Evolutionary conservation across 495 filamentous ascomycete species (phyloP).

Genomic region (Aspergillus avenaceus): DNA sequence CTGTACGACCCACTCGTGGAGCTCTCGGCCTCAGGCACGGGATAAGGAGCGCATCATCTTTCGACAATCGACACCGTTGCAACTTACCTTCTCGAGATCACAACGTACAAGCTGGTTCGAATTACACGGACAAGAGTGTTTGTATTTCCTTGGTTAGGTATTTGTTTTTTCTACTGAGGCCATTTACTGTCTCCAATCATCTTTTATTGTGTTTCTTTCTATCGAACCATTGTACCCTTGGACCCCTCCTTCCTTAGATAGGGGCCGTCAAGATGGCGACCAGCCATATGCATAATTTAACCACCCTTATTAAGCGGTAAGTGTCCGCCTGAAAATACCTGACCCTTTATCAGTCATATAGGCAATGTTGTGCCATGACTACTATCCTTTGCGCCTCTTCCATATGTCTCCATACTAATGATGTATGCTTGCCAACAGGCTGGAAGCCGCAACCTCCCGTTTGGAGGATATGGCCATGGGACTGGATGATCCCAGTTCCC

Average conservation of each 20-base stretch:
- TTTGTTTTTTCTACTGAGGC: no score
- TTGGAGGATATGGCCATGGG: slow-evolving; percentile 92
- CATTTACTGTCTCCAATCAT: no score
- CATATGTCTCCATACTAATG: slow-evolving; percentile 21
- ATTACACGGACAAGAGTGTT: not conserved
- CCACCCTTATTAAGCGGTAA: slow-evolving; percentile 97
- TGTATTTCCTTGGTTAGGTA: no score
- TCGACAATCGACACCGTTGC: slow-evolving; percentile 15
- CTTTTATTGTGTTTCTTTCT: not conserved
- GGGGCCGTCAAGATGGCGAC: slow-evolving; percentile 42
- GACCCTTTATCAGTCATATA: slow-evolving; percentile 1
- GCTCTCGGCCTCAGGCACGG: slow-evolving; percentile 16
- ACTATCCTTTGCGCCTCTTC: not conserved
- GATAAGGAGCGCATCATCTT: slow-evolving; percentile 17
- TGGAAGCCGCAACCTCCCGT: slow-evolving; percentile 94
- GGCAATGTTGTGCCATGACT: not conserved
- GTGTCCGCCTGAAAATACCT: slow-evolving; percentile 15
- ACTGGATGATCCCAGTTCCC: slow-evolving; percentile 51
- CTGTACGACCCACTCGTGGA: slow-evolving; percentile 16
- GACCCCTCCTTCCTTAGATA: slow-evolving; percentile 15
- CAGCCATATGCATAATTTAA: slow-evolving; percentile 89
- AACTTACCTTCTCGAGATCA: not conserved
- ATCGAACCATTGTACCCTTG: not conserved
- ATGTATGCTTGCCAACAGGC: slow-evolving; percentile 49
- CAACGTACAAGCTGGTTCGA: not conserved